These are phyloP conservation scores for Schizophyllum amplum DNA, from an alignment of 1,284 basidiomycete species.

Conservation along the genomic window DNA sequence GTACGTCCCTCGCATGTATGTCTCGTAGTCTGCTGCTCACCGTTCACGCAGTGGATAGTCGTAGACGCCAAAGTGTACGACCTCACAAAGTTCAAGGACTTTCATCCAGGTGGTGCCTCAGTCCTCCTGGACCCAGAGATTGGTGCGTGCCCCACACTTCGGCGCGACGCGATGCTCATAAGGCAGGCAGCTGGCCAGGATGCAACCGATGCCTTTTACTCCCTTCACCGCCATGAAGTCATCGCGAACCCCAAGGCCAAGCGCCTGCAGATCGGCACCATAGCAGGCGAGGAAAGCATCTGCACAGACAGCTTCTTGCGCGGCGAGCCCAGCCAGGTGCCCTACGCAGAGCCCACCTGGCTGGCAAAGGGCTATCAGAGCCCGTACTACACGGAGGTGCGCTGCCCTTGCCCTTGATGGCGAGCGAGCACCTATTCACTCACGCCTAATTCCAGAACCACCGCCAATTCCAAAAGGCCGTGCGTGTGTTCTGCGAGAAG, in stretches of 20 bases:
- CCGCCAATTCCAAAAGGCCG: conserved; percentile 50
- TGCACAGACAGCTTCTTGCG: conserved; percentile 27
- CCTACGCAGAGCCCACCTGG: conserved; percentile 68
- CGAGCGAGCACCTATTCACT: neutral
- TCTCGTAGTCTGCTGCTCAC: neutral
- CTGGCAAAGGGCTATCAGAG: conserved; percentile 48
- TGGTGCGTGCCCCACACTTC: conserved; percentile 27
- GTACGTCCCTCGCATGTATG: neutral
- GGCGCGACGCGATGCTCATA: conserved; percentile 8
- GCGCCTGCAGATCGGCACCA: conserved; percentile 39
- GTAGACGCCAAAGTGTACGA: conserved; percentile 67
- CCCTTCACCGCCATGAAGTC: conserved; percentile 61
- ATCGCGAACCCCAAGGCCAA: conserved; percentile 42
- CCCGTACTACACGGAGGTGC: conserved; percentile 58
- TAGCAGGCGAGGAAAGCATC: conserved; percentile 31
- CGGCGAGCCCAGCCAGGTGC: conserved; percentile 49
- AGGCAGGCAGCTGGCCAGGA: conserved; percentile 46
- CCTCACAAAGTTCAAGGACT: conserved; percentile 50
- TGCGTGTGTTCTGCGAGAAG: conserved; percentile 49
- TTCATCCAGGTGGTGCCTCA: conserved; percentile 60
- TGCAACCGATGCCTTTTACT: conserved; percentile 65
- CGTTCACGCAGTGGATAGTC: conserved; percentile 46
- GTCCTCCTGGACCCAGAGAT: conserved; percentile 53
- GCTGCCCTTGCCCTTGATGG: neutral
- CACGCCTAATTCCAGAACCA: conserved; percentile 37